Evolutionary conservation across 345 rosid genomes (phyloP), one percentile per base, ranked within the genome.

Genomic region (Arabidopsis suecica): DNA sequence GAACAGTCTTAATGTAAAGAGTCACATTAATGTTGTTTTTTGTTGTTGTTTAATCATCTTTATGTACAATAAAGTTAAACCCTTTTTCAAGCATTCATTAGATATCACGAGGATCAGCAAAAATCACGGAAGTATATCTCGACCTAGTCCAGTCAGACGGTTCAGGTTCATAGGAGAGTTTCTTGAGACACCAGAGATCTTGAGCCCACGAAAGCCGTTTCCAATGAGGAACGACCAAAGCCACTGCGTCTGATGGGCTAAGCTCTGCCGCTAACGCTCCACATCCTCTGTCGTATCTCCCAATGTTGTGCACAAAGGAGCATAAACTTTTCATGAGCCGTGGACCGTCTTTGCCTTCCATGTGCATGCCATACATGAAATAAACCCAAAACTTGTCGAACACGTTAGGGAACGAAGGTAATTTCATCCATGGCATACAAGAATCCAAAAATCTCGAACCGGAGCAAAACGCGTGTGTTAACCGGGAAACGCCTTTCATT

Each of bases 31-130:
- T 23, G 25, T 23, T 23, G 25, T 14, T 44, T 33, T 1, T 13
- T 30, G 30, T 61, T 30, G 30, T 61, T 23, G 25, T 36, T 22
- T 6, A 9, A n/a, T 63, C 63, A 63, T 54, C 34, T 54, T 56
- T 41, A 18, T 73, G 65, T 56, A 23, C 72, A 66, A 20, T 14
- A 50, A 48, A 38, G 69, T 61, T 40, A 28, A 61, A 61, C 16
- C 2, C 2, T 7, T 22, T 23, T 23, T 23, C 30, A 14, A 44
- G 45, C 36, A 20, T 8, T 36, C 42, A 49, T 20, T 72, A 91
- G 73, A 86, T 71, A 72, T 91, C 93, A 55, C 93, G 89, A 42
- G 95, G 95, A 77, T 91, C 95, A 62, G 85, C 97, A 72, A 88
- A 91, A 63, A 89, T 82, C 62, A 74, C 81, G 0, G 84, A 60